These are phyloP conservation scores for Afroboletus lepidellus DNA, from an alignment of 1,284 basidiomycete species.

Conservation along the genomic window DNA sequence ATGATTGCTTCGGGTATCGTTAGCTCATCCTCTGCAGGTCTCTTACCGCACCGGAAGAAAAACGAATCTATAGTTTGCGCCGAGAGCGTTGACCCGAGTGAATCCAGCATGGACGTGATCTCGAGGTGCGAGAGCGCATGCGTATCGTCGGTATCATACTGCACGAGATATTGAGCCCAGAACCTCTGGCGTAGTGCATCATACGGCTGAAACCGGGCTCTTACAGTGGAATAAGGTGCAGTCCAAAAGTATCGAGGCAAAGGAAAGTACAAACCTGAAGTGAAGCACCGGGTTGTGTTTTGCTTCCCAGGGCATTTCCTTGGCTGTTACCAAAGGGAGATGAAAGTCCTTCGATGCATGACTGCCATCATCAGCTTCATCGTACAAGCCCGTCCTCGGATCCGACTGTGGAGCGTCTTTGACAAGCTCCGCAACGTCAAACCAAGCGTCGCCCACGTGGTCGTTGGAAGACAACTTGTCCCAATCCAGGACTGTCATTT, in stretches of 20 bases:
- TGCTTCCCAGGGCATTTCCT: constrained; percentile 61
- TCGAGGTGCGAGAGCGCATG: constrained; percentile 81
- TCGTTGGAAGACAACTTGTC: constrained; percentile 92
- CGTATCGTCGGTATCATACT: constrained; percentile 91
- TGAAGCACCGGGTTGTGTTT: constrained; percentile 61
- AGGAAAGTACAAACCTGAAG: constrained; percentile 47
- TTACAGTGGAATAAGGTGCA: constrained; percentile 29
- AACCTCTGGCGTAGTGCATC: constrained; percentile 87
- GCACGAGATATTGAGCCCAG: constrained; percentile 87
- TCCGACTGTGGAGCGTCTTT: constrained; percentile 74
- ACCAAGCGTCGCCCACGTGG: constrained; percentile 73
- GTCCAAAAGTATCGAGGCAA: not conserved
- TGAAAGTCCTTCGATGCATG: constrained; percentile 72
- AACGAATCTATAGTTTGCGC: constrained; percentile 77
- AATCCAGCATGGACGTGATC: constrained; percentile 95
- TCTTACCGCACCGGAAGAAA: constrained; percentile 73
- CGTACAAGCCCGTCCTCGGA: constrained; percentile 71
- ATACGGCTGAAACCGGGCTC: constrained; percentile 95
- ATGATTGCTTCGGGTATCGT: constrained; percentile 77
- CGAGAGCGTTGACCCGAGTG: constrained; percentile 91
- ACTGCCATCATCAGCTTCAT: constrained; percentile 28
- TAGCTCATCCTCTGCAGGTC: constrained; percentile 68
- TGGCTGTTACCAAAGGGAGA: constrained; percentile 51
- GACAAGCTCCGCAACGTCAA: constrained; percentile 73
- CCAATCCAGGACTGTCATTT: constrained; percentile 89